These are phyloP conservation scores for Corylus avellana DNA, from an alignment of 306 rosid genomes.

Conservation along the genomic window DNA sequence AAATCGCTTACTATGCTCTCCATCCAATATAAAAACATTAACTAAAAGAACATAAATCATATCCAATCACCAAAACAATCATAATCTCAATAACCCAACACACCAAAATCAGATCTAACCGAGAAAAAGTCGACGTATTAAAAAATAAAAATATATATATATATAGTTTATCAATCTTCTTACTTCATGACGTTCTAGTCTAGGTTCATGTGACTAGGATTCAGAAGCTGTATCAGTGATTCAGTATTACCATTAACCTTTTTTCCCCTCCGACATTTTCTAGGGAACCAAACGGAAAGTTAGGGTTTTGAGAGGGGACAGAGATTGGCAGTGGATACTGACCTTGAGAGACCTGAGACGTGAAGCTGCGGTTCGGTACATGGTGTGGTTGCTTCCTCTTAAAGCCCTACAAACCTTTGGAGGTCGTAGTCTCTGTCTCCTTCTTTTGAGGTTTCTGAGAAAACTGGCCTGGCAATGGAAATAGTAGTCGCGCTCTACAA, in stretches of 20 bases:
- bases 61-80: not conserved
- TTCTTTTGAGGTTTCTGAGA: constrained; percentile 4
- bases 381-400: constrained; percentile 29
- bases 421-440: constrained; percentile 3
- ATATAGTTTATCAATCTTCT: not conserved
- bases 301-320: constrained; percentile 1
- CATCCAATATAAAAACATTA: not conserved
- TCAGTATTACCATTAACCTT: no score
- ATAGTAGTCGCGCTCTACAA: not conserved
- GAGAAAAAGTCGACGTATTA: not conserved
- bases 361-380: constrained; percentile 74
- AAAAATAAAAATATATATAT: not conserved
- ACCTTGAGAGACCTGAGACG: constrained; percentile 78
- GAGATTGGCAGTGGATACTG: constrained; percentile 6
- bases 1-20: not conserved
- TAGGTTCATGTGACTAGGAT: not conserved
- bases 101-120: constrained; percentile 11
- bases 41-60: not conserved
- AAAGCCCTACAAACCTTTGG: constrained; percentile 28
- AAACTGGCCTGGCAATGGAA: not conserved
- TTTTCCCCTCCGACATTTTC: not conserved
- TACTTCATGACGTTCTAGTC: not conserved
- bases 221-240: not conserved
- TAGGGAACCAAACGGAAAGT: not conserved
- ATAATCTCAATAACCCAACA: not conserved